Conservation (phyloP, 2,329 filamentous ascomycete genomes). For the Zymoseptoria tritici region DNA sequence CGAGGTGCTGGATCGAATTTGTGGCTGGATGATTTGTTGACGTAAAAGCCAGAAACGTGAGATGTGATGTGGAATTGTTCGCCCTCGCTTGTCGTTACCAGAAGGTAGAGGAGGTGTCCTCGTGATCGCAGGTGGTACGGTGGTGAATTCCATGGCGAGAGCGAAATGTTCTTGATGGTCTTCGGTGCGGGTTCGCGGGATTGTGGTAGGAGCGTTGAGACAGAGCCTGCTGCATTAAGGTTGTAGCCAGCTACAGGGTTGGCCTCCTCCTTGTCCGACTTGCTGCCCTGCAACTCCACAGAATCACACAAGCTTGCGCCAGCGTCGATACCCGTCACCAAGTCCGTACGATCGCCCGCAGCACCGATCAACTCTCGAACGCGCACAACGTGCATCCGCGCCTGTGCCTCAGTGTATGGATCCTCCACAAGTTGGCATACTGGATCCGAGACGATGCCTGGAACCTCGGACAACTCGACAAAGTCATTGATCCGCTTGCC, state of each 20-base stretch:
- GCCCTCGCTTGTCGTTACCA: constrained; percentile 84
- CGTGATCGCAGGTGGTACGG: constrained; percentile 85
- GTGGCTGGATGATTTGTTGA: constrained; percentile 90
- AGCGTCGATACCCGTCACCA: constrained; percentile 74
- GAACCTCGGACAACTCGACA: constrained; percentile 81
- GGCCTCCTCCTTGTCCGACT: constrained; percentile 20
- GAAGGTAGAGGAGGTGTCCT: constrained; percentile 85
- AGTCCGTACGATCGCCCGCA: constrained; percentile 79
- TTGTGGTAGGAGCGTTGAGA: constrained; percentile 64
- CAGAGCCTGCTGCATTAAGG: constrained; percentile 60
- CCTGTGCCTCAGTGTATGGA: constrained; percentile 97
- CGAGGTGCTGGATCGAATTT: constrained; percentile 90
- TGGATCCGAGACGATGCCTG: constrained; percentile 67
- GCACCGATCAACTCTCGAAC: constrained; percentile 90
- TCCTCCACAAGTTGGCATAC: constrained; percentile 81
- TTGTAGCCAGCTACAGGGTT: constrained; percentile 63
- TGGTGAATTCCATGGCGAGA: constrained; percentile 95
- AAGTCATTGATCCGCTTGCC: constrained; percentile 92
- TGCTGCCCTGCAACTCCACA: constrained; percentile 39
- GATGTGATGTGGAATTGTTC: constrained; percentile 92
- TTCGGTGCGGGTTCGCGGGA: constrained; percentile 65
- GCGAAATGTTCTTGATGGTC: constrained; percentile 78
- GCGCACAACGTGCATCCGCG: constrained; percentile 84
- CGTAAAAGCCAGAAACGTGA: constrained; percentile 89
- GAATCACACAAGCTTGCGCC: constrained; percentile 82